Base-by-base conservation (phyloP, 2,329 filamentous ascomycete genomes). In the Bipolaris bicolor region DNA sequence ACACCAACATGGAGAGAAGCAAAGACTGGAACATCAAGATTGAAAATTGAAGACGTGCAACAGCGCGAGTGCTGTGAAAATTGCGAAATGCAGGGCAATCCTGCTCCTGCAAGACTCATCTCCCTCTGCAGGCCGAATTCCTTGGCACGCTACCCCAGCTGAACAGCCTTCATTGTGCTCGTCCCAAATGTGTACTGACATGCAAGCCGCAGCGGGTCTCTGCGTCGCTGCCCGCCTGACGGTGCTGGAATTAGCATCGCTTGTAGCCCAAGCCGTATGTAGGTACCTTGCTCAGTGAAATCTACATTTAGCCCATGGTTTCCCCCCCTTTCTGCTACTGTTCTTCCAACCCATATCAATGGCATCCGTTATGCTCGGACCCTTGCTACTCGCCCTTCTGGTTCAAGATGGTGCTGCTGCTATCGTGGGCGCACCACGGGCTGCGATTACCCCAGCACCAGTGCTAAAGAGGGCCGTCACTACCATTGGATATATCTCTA, bases 401-500 rank as follows among this genome's bases (percentile, higher is more conserved):
- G 44, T 29, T 37, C 36, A 33, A 20, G 20, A 43, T 51, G 52
- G 46, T n/a, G 34, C 20, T 13, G 54, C 52, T 24, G 60, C 50
- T 29, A 47, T 61, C 31, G 47, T 61, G 34, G 26, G 43, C 16
- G 52, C 60, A 11, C 58, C 51, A 1, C 53, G 49, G 22, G 54
- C 58, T 11, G 53, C 49, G 22, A 49, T 58, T 20, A 63, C 60
- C 11, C 18, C 58, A 31, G 54, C 55, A 37, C 58, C 58, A 13
- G 20, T 63, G 5, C 34, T 53, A 1, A 37, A 18, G 15, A 50
- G 60, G 33, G 58, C 46, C 18, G 41, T 61, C 22, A 63, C 60
- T 16, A 63, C 58, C 18, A 44, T 60, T 6, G 60, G 60, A 22
- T 63, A 58, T 7, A 46, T 55, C 7, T 61, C 58, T 10, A 56